Conservation (phyloP, 1,139 yeast genomes). For the Yamadazyma buinensis region DNA sequence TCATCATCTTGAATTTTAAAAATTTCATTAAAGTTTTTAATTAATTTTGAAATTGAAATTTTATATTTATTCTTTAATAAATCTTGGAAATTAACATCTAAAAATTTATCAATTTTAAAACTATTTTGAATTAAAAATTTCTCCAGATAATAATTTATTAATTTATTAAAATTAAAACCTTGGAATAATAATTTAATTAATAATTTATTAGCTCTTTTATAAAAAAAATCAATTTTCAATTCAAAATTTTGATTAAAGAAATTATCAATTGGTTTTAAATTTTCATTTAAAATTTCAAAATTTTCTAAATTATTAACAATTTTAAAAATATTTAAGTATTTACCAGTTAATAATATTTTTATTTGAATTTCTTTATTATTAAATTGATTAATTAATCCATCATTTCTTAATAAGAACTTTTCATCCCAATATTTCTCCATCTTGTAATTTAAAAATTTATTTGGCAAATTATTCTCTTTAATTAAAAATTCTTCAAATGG, state of each 20-base stretch:
- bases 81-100: constrained; percentile 31
- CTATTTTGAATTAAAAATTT: constrained; percentile 51
- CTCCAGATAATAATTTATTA: constrained; percentile 48
- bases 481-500: constrained; percentile 83
- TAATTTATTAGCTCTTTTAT: constrained; percentile 62
- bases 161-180: constrained; percentile 52
- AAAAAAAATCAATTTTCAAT: constrained; percentile 58
- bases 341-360: constrained; percentile 79
- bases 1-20: neutral
- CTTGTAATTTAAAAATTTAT: constrained; percentile 41
- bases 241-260: constrained; percentile 60
- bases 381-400: constrained; percentile 72
- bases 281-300: constrained; percentile 27
- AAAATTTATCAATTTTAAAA: constrained; percentile 46
- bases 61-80: constrained; percentile 31
- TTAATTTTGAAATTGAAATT: constrained; percentile 28
- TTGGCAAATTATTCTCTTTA: constrained; percentile 37
- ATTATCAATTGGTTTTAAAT: constrained; percentile 25
- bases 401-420: constrained; percentile 68
- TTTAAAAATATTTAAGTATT: constrained; percentile 70
- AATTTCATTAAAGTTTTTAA: constrained; percentile 15
- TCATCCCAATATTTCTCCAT: constrained; percentile 87
- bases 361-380: constrained; percentile 50
- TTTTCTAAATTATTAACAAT: constrained; percentile 48
- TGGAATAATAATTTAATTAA: constrained; percentile 56